Evolutionary conservation across 1,139 yeast genomes (phyloP).

Genomic region (Hansenula anomala): DNA sequence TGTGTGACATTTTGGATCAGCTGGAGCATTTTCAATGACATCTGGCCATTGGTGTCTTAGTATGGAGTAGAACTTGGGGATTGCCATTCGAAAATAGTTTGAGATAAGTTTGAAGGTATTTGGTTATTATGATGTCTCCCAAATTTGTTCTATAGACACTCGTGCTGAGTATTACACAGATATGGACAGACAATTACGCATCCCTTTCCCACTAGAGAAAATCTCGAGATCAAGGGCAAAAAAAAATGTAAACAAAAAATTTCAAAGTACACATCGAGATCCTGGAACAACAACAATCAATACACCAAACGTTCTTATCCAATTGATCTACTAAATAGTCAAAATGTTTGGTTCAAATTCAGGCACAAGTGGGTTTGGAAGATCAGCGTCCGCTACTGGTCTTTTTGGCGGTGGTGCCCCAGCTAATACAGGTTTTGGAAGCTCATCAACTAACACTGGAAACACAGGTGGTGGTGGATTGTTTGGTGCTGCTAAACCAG

Average conservation of each 20-base stretch:
- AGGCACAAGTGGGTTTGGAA: constrained; percentile 17
- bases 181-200: no score
- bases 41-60: constrained; percentile 90
- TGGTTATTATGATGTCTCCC: no score
- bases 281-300: no score
- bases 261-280: background rate
- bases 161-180: no score
- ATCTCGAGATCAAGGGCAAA: background rate
- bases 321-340: background rate
- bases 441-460: constrained; percentile 6
- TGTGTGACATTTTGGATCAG: constrained; percentile 54
- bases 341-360: constrained; percentile 20
- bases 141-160: no score
- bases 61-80: constrained; percentile 80
- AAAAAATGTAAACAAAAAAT: constrained; percentile 1
- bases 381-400: constrained; percentile 26
- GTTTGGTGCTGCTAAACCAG: constrained; percentile 21
- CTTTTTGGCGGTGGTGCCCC: constrained; percentile 14
- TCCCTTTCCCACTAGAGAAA: no score
- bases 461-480: constrained; percentile 15
- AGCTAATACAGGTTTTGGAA: constrained; percentile 17
- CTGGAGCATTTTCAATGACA: constrained; percentile 55
- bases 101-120: no score
- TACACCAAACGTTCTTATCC: background rate
- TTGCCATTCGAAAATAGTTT: constrained; percentile 40